Conservation (phyloP, 176 grass and related monocot species). For the Leersia perrieri region DNA sequence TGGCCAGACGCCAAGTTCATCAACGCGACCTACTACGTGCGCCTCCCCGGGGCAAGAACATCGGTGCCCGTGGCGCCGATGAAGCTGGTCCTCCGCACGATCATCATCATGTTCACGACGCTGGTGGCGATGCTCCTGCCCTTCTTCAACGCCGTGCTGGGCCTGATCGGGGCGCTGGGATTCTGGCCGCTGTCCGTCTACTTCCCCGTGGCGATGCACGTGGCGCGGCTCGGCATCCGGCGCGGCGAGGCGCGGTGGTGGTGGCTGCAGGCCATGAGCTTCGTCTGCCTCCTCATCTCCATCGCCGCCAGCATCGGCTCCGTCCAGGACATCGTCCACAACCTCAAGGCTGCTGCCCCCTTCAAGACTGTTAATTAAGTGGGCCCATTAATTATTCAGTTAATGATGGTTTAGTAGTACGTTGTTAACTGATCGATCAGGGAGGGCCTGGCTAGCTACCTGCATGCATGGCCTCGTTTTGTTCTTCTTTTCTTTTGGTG, state of each 20-base stretch:
- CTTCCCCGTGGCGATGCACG: constrained; percentile 90
- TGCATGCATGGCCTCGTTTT: neutral
- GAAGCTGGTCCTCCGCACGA: constrained; percentile 74
- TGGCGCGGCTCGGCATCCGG: constrained; percentile 56
- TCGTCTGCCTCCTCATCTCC: constrained; percentile 80
- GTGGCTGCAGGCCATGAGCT: constrained; percentile 79
- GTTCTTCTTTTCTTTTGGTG: neutral
- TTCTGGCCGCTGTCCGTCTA: constrained; percentile 99
- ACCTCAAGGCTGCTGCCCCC: constrained; percentile 64
- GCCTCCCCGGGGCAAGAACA: constrained; percentile 32
- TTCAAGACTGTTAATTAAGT: constrained; percentile 44
- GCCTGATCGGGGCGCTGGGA: constrained; percentile 80
- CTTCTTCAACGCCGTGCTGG: constrained; percentile 91
- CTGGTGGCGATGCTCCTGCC: constrained; percentile 82
- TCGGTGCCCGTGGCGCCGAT: constrained; percentile 57
- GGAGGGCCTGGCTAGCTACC: neutral
- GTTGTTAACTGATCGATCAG: neutral
- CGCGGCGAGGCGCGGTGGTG: constrained; percentile 64
- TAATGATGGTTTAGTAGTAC: neutral
- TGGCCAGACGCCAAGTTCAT: constrained; percentile 92
- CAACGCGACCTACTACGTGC: constrained; percentile 71
- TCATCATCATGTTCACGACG: constrained; percentile 92
- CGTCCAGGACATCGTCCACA: constrained; percentile 92
- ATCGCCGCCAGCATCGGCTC: constrained; percentile 77
- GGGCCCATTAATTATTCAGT: constrained; percentile 26